Evolutionary conservation across 768 basidiomycete species (phyloP).

Genomic region (Leccinum disarticulatum): DNA sequence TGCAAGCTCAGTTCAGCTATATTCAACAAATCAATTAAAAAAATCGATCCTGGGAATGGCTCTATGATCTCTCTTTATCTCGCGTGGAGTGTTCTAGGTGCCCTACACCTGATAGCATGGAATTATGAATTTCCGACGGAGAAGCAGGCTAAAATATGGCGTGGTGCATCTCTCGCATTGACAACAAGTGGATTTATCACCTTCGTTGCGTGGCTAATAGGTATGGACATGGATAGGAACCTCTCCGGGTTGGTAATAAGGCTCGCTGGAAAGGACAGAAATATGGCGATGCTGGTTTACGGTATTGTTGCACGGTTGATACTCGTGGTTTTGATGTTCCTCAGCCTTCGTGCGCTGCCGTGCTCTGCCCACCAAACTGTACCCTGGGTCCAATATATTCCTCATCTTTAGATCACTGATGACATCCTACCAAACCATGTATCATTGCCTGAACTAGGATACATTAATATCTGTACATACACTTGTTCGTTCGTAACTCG

Average conservation of each 20-base stretch:
- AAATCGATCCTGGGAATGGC: background rate
- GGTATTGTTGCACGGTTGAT: background rate
- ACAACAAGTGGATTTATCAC: too few relatives aligned
- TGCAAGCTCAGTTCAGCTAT: too few relatives aligned
- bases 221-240: too few relatives aligned
- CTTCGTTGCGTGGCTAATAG: too few relatives aligned
- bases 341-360: background rate
- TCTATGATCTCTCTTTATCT: background rate
- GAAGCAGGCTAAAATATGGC: background rate
- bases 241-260: too few relatives aligned
- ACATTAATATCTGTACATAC: constrained; percentile 17
- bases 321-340: background rate
- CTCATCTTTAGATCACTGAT: background rate
- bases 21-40: background rate
- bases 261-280: too few relatives aligned
- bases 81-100: background rate
- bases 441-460: background rate
- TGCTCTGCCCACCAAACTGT: background rate
- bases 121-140: background rate
- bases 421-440: background rate
- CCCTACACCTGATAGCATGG: background rate
- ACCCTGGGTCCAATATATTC: background rate
- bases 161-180: background rate
- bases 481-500: background rate
- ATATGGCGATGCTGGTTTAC: too few relatives aligned